Evolutionary conservation across 2,329 filamentous ascomycete species (phyloP).

Genomic region (Aspergillus aculeatinus): DNA sequence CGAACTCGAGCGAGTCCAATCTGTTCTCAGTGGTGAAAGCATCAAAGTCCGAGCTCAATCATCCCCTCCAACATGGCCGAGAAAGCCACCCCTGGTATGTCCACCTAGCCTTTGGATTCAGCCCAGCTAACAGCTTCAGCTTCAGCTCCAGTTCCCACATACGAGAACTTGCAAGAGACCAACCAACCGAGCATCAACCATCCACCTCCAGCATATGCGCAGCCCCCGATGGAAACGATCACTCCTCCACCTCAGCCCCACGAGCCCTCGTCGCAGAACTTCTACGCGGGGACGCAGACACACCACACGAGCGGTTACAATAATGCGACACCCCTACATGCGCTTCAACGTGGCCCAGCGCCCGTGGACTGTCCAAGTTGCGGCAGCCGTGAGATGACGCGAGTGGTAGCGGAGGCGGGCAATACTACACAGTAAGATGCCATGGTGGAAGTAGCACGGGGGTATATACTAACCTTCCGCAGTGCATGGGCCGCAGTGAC

Average conservation of each 20-base stretch:
- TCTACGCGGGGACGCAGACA: background rate
- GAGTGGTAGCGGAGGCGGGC: constrained; percentile 22
- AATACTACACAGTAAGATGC: constrained; percentile 30
- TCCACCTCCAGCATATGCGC: background rate
- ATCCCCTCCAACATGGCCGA: background rate
- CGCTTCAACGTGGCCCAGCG: constrained; percentile 34
- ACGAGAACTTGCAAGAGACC: background rate
- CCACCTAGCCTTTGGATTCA: background rate
- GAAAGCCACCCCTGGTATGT: background rate
- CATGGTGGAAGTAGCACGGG: too few relatives aligned
- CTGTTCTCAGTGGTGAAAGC: background rate
- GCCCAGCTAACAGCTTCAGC: background rate
- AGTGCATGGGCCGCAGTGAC: constrained; percentile 49
- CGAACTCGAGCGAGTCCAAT: background rate
- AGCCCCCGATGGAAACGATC: background rate
- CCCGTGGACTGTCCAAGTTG: constrained; percentile 52
- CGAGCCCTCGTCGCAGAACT: background rate
- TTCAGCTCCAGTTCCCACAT: background rate
- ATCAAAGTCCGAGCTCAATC: background rate
- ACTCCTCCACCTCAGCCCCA: background rate
- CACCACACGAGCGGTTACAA: constrained; percentile 26
- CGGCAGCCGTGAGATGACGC: constrained; percentile 38
- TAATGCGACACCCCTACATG: constrained; percentile 25
- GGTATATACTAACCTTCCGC: background rate
- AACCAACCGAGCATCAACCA: background rate